Percentiles rank a stretch among this genome's conserved stretches.
Evolutionary conservation across 495 filamentous ascomycete species (phyloP).

Genomic region (Hyaloscypha variabilis): DNA sequence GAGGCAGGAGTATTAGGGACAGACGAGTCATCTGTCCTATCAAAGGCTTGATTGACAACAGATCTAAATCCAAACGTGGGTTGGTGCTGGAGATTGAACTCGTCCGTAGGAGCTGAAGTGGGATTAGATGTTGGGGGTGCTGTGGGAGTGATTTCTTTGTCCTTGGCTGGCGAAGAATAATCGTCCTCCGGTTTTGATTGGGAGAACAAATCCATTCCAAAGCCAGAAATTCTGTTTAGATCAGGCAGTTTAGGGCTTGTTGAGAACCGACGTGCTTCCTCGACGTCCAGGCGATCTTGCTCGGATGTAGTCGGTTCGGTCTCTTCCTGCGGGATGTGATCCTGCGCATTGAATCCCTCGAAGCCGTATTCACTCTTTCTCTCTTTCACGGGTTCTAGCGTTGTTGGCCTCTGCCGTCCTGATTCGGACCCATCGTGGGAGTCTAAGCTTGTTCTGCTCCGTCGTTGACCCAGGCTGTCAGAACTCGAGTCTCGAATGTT

Average conservation of each 20-base stretch:
- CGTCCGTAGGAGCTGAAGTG: background rate
- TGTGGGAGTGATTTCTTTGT: slow-evolving; percentile 11
- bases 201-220: slow-evolving; percentile 46
- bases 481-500: slow-evolving; percentile 17
- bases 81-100: slow-evolving; percentile 20
- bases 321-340: slow-evolving; percentile 1
- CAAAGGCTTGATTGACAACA: slow-evolving; percentile 71
- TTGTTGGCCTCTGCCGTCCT: slow-evolving; percentile 38
- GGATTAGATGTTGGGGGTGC: background rate
- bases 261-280: slow-evolving; percentile 34
- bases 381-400: slow-evolving; percentile 56
- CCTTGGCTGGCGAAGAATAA: background rate
- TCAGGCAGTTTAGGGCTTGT: slow-evolving; percentile 63
- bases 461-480: slow-evolving; percentile 16
- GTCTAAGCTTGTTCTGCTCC: slow-evolving; percentile 35
- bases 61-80: slow-evolving; percentile 65
- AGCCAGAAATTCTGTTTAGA: slow-evolving; percentile 64
- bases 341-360: slow-evolving; percentile 39
- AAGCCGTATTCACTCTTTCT: slow-evolving; percentile 60
- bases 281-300: slow-evolving; percentile 3
- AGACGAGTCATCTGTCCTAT: slow-evolving; percentile 44
- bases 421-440: slow-evolving; percentile 34
- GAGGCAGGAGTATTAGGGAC: slow-evolving; percentile 62
- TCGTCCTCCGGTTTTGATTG: slow-evolving; percentile 3
- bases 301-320: background rate